A percentile compares a stretch with the other conserved stretches of the same genome.
These are phyloP conservation scores for Cephaloascus albidus DNA, from an alignment of 805 yeast genomes.

Conservation along the genomic window DNA sequence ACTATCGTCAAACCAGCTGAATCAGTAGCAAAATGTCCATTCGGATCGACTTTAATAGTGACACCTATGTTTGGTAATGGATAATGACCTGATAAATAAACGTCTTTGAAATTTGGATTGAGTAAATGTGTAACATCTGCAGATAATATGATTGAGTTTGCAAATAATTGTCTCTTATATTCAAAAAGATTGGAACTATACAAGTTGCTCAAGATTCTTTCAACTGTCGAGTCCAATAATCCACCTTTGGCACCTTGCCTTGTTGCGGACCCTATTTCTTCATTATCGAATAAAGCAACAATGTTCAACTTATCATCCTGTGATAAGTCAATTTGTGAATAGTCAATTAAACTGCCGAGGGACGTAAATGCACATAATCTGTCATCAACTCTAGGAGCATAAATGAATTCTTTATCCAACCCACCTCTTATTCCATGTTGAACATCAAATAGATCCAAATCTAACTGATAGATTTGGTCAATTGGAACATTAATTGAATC, in stretches of 20 bases:
- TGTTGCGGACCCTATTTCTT: constrained; percentile 29
- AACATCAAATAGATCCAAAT: constrained; percentile 25
- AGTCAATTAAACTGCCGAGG: constrained; percentile 20
- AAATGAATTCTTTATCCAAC: constrained; percentile 22
- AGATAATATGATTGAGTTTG: constrained; percentile 25
- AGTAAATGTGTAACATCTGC: constrained; percentile 34
- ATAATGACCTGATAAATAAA: constrained; percentile 19
- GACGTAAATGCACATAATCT: constrained; percentile 30
- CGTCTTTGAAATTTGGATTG: constrained; percentile 27
- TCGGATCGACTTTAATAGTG: constrained; percentile 24
- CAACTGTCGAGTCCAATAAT: constrained; percentile 10
- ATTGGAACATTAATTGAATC: constrained; percentile 12
- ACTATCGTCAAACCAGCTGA: constrained; percentile 17
- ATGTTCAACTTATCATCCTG: constrained; percentile 15
- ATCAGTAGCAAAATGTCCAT: constrained; percentile 28
- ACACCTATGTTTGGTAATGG: constrained; percentile 31
- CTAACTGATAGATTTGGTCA: constrained; percentile 17
- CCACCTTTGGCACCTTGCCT: constrained; percentile 30
- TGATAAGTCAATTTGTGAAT: constrained; percentile 3
- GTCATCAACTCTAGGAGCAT: constrained; percentile 30
- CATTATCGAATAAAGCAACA: constrained; percentile 27
- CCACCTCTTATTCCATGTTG: constrained; percentile 29
- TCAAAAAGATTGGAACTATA: constrained; percentile 2
- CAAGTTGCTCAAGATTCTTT: constrained; percentile 1
- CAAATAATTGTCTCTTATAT: constrained; percentile 9